Base-by-base conservation (phyloP, 2,329 filamentous ascomycete species). In the Tolypocladium cylindrosporum region DNA sequence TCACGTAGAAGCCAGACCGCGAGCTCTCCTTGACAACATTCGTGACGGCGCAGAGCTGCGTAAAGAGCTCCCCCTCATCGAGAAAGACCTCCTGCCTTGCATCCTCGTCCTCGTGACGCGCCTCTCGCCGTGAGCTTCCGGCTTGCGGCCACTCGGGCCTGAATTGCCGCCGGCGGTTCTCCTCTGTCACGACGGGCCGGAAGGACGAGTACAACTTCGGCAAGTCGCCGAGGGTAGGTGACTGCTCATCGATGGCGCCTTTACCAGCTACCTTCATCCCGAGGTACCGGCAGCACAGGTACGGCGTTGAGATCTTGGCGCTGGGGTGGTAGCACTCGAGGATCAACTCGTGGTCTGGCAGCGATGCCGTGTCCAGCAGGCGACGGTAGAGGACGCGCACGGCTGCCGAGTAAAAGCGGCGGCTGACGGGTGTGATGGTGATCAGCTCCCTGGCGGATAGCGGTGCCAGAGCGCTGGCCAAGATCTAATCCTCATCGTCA, bases 291-390 rank as follows among this genome's bases (percentile, higher is more conserved):
- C 89, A 92, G 67, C 71, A 70, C 14, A 91, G 78, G 57, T 85
- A 85, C 0, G 89, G 87, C 24, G 88, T 86, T 6, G 81, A 85
- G 55, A 88, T 76, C 69, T 86, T 87, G 31, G 81, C 84, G 61
- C 79, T 83, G 0, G 89, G 90, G 62, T 88, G 89, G 67, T 88
- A 92, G 69, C 88, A 90, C 73, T 93, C 89, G 48, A 95, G 81
- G 42, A 92, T 83, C 43, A 94, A 73, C 57, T 85, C 82, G 66
- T 90, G 65, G 2, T 65, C 62, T 5, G 69, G 66, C 10, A 68
- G 60, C 7, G 64, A 60, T 3, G 66, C 63, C 19, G 63, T 56
- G 24, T 65, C 61, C 2, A 86, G 72, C 2, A 91, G 76, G 40
- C 88, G 85, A 54, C 80, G 78, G 61, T 88, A 82, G 9, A 91